Base-by-base conservation (phyloP, 805 yeast species). In the Spathaspora girioi region DNA sequence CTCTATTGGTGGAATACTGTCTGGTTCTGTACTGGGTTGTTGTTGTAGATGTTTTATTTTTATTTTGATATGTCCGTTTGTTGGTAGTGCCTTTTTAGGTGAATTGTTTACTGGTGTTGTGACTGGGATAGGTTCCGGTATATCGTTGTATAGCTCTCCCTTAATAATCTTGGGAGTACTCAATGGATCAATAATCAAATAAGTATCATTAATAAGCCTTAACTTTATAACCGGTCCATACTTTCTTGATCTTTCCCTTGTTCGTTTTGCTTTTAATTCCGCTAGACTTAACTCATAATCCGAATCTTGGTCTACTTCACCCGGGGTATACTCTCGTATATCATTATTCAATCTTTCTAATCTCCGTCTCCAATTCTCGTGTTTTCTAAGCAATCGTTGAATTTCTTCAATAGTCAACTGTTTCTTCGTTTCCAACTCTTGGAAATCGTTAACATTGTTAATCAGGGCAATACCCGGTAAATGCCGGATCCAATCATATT, bases 381-480 rank as follows among this genome's bases (percentile, higher is more conserved):
- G 73, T 51, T 73, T 76, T 19, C 54, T 42, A 7, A 77, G 54
- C 43, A 76, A 62, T 40, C 69, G 64, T 20, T 63, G 59, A 38
- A 81, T 66, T 53, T 82, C 87, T 12, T 65, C 63, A 1, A 80
- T 62, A 1, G 92, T 84, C 38, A 81, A 63, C 12, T 65, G 66
- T 31, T 79, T 72, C 61, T 87, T 88, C 20, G 61, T 54, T 15
- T 66, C 64, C 53, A 85, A 56, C 60, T 88, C 94, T 5, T 68
- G 62, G 2, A 54, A 59, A 60, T 87, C 82, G 5, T 61, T 60
- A 1, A 66, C 53, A 59, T 87, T 75, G 26, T 76, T 70, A 27
- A 87, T 71, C 15, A 67, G 66, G 0, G 89, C 81, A 19, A 84
- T 69, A 9, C 65, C 64, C 2, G 76, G 74, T 38, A 84, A 62